phyloP scores from a whole-genome alignment of 345 rosid genomes.

The Acer saccharum region DNA sequence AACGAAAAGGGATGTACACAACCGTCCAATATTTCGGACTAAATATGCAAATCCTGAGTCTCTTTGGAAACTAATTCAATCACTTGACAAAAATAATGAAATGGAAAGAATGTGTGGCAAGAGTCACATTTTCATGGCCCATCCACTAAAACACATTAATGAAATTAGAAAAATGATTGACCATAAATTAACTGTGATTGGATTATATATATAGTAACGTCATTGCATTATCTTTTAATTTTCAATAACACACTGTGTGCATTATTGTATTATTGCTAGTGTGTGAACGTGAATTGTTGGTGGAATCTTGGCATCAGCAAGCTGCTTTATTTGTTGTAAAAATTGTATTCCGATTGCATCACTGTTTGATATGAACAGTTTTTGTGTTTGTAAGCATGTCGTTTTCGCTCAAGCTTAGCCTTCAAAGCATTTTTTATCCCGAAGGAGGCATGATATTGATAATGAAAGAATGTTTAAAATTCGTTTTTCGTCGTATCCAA shows the following conservation, averaged over 20 bases:
- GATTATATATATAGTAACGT: background rate
- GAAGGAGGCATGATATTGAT: background rate
- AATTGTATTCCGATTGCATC: background rate
- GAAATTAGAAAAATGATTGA: background rate
- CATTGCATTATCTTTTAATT: background rate
- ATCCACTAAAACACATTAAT: background rate
- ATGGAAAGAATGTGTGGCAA: background rate
- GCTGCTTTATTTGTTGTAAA: background rate
- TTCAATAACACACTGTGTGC: background rate
- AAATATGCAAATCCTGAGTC: too few species aligned
- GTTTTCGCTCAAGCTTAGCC: background rate
- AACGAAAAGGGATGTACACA: too few species aligned
- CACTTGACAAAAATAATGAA: background rate
- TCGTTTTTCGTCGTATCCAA: too few species aligned
- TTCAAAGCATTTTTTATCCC: background rate
- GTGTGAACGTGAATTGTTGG: slow-evolving; percentile 21
- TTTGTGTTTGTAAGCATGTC: slow-evolving; percentile 8
- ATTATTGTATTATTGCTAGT: background rate
- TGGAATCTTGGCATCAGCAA: slow-evolving; percentile 30
- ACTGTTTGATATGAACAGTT: background rate
- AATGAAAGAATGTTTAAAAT: background rate
- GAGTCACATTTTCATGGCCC: background rate
- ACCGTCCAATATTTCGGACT: too few species aligned
- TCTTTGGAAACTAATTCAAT: background rate
- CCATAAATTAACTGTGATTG: background rate